Percentiles rank a stretch among this genome's conserved stretches.
phyloP scores from a whole-genome alignment of 1,284 basidiomycete genomes.

The Rhodotorula sp. region DNA sequence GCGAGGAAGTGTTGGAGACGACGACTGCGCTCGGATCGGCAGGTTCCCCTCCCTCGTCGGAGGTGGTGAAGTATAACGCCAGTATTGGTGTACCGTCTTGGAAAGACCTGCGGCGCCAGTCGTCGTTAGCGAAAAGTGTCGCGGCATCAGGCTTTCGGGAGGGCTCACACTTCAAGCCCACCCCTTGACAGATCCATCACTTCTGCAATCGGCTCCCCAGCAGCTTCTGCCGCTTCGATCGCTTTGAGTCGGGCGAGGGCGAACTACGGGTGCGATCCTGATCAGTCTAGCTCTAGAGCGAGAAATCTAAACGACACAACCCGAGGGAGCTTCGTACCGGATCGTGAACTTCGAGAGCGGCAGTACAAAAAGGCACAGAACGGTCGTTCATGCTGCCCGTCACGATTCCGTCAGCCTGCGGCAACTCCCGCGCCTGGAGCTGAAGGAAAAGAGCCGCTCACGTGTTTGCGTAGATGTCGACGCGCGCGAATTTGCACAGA shows the following conservation, averaged over 20 bases:
- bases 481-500: conserved; percentile 64
- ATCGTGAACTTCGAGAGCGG: conserved; percentile 68
- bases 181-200: conserved; percentile 23
- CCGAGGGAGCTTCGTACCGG: conserved; percentile 44
- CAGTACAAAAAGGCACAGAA: conserved; percentile 78
- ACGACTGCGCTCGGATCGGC: not conserved
- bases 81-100: not conserved
- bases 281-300: no score
- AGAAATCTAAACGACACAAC: no score
- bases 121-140: not conserved
- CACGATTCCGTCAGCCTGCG: not conserved
- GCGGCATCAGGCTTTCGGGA: not conserved
- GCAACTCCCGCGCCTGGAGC: no score
- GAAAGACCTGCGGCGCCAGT: not conserved
- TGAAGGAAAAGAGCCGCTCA: not conserved
- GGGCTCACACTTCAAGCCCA: conserved; percentile 31
- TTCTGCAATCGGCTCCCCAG: conserved; percentile 17
- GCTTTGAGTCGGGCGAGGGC: conserved; percentile 33
- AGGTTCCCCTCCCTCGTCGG: not conserved
- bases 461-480: conserved; percentile 80
- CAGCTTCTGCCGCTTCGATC: conserved; percentile 10
- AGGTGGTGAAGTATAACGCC: not conserved
- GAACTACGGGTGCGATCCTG: conserved; percentile 8
- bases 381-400: conserved; percentile 46
- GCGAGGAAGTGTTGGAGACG: not conserved